Evolutionary conservation across 2,329 filamentous ascomycete species (phyloP), one percentile per base, ranked within the genome.

Genomic region (Paracamarosporium sp.): DNA sequence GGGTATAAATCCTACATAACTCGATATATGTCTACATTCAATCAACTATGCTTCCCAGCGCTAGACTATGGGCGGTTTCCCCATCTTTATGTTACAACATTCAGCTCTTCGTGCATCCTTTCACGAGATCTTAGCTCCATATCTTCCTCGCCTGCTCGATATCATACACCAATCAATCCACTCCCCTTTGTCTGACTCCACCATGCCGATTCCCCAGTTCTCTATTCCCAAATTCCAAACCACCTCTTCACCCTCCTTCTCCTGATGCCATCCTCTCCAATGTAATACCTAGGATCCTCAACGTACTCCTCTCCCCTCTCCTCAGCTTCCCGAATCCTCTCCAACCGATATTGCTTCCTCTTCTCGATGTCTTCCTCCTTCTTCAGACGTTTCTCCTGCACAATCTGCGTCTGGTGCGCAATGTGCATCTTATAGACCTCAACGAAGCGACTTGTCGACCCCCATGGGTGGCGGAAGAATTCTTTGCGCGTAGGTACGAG

Each of bases 351-450:
- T 76, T 91, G 88, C 60, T 86, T 86, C 69, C 94, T 85, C 86
- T 97, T 97, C 76, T 89, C 86, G 27, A 95, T 89, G 79, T 99
- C 95, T 65, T 97, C 92, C 55, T 92, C 83, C 65, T 88, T 88
- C 71, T 85, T 85, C 69, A 87, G 86, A 54, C 93, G 86, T 79
- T 88, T 87, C 77, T 93, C 91, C 51, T 85, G 82, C 27, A 90
- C 90, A 71, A 88, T 80, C 62, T 85, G 81, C 28, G 88, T 89
- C 63, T 86, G 86, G 75, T 93, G 89, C 67, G 88, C 85, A 65
- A 90, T 85, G 73, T 96, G 90, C 80, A 96, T 84, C 59, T 86
- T 83, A 71, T 94, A 86, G 55, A 97, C 91, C 57, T 91, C 84
- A 61, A 89, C 71, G 70, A 88, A 88, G 56, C 88, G 86, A 24